Base-by-base conservation (phyloP, 495 filamentous ascomycete species). In the Emericellopsis terricola region DNA sequence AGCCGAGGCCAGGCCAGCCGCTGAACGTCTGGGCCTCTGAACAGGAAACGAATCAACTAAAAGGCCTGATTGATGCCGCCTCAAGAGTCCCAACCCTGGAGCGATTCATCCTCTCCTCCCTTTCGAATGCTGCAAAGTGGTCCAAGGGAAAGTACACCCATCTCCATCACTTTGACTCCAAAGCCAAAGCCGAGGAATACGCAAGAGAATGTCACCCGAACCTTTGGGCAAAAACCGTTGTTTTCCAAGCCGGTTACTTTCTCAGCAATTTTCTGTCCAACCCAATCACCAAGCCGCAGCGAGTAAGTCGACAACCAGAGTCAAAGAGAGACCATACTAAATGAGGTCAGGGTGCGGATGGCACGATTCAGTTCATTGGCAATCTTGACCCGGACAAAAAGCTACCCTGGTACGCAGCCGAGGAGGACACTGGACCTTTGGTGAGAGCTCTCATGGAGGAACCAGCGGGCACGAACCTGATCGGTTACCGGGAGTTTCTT, bases 61-160 rank as follows among this genome's bases (percentile, higher is more conserved):
- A 59, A 37, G 70, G 65, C 30, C 50, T 65, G 13, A 56, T 55
- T 4, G 55, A 68, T 38, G 60, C 60, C 3, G 64, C 63, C 13
- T 60, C 64, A 5, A 48, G 43, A 1, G 41, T 61, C 1, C 40
- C 45, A 5, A 55, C 51, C 2, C 52, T 69, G 14, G 55, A 68
- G 31, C 48, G 65, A 20, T 50, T 71, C 28, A 40, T 67, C 8
- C 47, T 51, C 31, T 54, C 47, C 4, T 44, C 47, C 7, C 40
- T 65, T 11, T 35, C 43, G 3, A 48, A 58, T 41, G 44, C 47
- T 13, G 44, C 30, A 1, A 52, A 56, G 44, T 27, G 39, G 20
- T 51, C 40, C 33, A 34, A 30, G 1, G 59, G 59, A 2, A 54
- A 55, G 39, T 53, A 56, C 29, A 28, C 23, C 4, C 38, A 57